Conservation (phyloP, 1,284 basidiomycete species). For the Serendipita sp. region DNA sequence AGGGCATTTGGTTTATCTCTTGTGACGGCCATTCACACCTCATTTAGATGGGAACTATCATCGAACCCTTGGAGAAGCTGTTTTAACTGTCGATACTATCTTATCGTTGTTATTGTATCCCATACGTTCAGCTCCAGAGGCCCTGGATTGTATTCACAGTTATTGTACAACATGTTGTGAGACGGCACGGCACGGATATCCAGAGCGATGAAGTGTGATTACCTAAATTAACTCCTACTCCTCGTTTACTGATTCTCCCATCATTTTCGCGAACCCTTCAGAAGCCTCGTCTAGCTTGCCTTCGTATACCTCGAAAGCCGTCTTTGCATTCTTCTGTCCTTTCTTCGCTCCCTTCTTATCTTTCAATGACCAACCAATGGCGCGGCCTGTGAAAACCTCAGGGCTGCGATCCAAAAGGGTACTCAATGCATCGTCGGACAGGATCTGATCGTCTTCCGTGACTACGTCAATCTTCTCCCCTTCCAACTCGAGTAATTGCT, state of each 20-base stretch:
- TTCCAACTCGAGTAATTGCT: constrained; percentile 67
- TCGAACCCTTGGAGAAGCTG: constrained; percentile 55
- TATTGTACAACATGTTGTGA: not conserved
- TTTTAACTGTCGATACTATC: constrained; percentile 21
- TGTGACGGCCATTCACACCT: constrained; percentile 7
- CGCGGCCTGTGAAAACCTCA: constrained; percentile 62
- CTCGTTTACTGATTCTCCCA: not conserved
- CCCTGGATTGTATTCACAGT: not conserved
- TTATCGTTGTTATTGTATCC: not conserved
- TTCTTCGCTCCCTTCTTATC: constrained; percentile 23
- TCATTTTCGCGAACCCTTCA: not conserved
- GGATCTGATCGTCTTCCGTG: constrained; percentile 53
- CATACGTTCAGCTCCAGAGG: not conserved
- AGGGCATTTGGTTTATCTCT: constrained; percentile 15
- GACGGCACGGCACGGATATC: not conserved
- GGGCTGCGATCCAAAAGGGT: constrained; percentile 69
- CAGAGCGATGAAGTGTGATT: not conserved
- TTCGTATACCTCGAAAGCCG: constrained; percentile 76
- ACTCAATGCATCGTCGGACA: constrained; percentile 69
- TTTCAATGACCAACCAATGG: constrained; percentile 62
- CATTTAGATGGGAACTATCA: constrained; percentile 55
- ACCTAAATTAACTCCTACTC: not conserved
- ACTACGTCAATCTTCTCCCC: constrained; percentile 85
- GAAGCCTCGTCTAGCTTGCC: constrained; percentile 43
- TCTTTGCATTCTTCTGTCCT: constrained; percentile 27